phyloP scores from a whole-genome alignment of 768 basidiomycete genomes.

The Tricholoma matsutake region DNA sequence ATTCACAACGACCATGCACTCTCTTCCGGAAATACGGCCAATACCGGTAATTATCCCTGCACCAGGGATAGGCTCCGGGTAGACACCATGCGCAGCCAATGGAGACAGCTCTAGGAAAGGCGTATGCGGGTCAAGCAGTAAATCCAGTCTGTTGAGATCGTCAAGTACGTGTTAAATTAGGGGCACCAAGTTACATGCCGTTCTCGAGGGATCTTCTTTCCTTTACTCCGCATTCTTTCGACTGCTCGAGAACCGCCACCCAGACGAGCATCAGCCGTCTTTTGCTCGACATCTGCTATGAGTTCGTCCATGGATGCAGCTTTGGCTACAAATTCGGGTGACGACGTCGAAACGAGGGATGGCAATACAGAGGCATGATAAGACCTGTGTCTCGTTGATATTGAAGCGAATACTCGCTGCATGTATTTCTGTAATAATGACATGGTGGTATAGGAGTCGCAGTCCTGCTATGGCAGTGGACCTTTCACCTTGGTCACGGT shows the following conservation, averaged over 20 bases:
- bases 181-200: constrained; percentile 44
- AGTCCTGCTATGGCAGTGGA: not conserved
- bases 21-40: constrained; percentile 72
- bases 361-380: constrained; percentile 78
- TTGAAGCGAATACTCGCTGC: constrained; percentile 7
- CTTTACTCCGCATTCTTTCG: constrained; percentile 69
- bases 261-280: constrained; percentile 52
- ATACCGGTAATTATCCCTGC: constrained; percentile 90
- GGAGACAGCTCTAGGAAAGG: constrained; percentile 89
- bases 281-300: constrained; percentile 60
- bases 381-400: constrained; percentile 23
- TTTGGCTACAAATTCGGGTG: constrained; percentile 70
- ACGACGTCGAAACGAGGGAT: constrained; percentile 61
- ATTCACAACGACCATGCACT: constrained; percentile 91
- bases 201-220: constrained; percentile 83
- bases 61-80: constrained; percentile 75
- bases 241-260: constrained; percentile 78
- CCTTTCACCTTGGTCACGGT: not conserved
- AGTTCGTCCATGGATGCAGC: constrained; percentile 67
- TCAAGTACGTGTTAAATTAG: not conserved
- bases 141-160: constrained; percentile 47
- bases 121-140: constrained; percentile 79
- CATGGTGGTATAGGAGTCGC: constrained; percentile 7
- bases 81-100: constrained; percentile 85
- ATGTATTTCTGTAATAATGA: constrained; percentile 16